These are phyloP conservation scores for Rickenella mellea DNA, from an alignment of 768 basidiomycete species.

Conservation along the genomic window DNA sequence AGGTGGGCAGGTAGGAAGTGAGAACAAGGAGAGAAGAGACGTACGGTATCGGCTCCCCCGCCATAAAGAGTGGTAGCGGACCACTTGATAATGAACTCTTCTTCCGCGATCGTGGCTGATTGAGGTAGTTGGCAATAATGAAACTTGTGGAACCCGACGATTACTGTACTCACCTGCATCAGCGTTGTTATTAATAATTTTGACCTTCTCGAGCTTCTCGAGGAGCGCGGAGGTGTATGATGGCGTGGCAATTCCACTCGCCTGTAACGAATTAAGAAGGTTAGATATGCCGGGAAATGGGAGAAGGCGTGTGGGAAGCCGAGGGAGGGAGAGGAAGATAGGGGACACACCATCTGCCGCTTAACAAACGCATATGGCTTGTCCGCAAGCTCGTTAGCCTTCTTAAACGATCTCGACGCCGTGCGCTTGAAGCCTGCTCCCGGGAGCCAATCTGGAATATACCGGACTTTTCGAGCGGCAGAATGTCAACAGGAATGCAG, in stretches of 20 bases:
- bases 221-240: conserved; percentile 10
- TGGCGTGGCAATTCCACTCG: conserved; percentile 9
- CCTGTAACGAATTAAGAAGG: no score
- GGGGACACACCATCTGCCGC: background rate
- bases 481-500: no score
- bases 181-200: no score
- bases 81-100: conserved; percentile 12
- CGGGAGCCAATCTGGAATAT: conserved; percentile 18
- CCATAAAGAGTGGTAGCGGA: conserved; percentile 12
- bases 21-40: background rate
- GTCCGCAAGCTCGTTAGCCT: background rate
- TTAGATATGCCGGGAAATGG: background rate
- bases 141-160: no score
- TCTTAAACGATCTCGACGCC: conserved; percentile 3
- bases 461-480: no score
- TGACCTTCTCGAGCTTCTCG: background rate
- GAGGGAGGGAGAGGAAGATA: background rate
- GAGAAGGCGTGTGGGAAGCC: background rate
- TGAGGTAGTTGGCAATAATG: no score
- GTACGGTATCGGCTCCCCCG: conserved; percentile 8
- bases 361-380: conserved; percentile 1
- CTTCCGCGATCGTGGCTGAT: no score
- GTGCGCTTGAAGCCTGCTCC: conserved; percentile 14
- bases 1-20: no score
- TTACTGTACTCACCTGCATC: no score